These are phyloP conservation scores for Candolleomyces efflorescens DNA, from an alignment of 768 basidiomycete species.

Conservation along the genomic window DNA sequence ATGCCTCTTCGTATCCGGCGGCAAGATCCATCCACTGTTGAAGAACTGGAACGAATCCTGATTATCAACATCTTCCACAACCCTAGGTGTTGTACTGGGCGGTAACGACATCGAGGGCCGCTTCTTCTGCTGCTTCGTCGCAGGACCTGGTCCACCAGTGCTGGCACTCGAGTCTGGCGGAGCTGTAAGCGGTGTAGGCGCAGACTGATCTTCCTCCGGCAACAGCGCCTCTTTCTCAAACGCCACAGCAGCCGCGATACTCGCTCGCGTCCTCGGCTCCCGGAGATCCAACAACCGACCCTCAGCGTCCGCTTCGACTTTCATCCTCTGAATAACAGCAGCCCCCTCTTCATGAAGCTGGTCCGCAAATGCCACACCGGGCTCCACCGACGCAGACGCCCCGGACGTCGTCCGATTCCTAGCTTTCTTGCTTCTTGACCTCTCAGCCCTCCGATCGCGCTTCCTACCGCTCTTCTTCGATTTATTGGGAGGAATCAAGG, in stretches of 20 bases:
- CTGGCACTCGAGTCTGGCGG: neutral
- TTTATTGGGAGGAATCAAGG: constrained; percentile 32
- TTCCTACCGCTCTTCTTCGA: constrained; percentile 37
- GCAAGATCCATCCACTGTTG: constrained; percentile 85
- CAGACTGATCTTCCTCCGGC: neutral
- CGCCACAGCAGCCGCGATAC: constrained; percentile 36
- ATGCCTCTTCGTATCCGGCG: constrained; percentile 65
- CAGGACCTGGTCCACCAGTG: neutral
- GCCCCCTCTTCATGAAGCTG: neutral
- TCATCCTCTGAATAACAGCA: neutral
- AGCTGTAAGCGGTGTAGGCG: neutral
- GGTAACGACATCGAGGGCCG: constrained; percentile 19
- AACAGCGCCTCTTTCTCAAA: constrained; percentile 30
- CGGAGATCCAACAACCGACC: neutral
- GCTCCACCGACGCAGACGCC: neutral
- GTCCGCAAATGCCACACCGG: neutral
- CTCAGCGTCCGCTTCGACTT: constrained; percentile 8
- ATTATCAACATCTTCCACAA: constrained; percentile 70
- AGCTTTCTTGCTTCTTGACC: constrained; percentile 26
- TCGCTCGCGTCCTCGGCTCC: constrained; percentile 46
- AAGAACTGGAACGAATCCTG: constrained; percentile 76
- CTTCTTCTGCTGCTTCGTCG: constrained; percentile 20
- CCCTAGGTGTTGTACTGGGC: constrained; percentile 36
- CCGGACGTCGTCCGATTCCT: constrained; percentile 11
- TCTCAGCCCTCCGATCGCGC: constrained; percentile 37